Evolutionary conservation across 192 early-diverging fungal genomes (phyloP).

Genomic region (Backusella mclennaniae): DNA sequence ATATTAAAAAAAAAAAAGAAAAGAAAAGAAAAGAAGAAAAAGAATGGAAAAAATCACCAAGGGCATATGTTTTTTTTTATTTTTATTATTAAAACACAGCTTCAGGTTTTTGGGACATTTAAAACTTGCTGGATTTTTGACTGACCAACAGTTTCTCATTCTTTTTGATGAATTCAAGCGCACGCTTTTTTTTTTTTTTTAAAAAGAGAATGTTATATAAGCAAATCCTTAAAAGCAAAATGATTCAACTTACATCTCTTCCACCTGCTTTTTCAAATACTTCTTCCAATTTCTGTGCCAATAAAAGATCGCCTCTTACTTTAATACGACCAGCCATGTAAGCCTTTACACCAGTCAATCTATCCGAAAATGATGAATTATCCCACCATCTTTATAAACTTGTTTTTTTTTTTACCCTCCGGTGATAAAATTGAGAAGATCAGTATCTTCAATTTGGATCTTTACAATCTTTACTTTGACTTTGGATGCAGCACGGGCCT

Average conservation of each 20-base stretch:
- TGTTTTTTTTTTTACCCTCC: slow-evolving; percentile 27
- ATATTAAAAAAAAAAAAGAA: neutral
- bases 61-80: neutral
- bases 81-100: neutral
- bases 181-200: too few relatives aligned
- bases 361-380: neutral
- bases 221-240: too few relatives aligned
- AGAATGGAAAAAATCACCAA: neutral
- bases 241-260: slow-evolving; percentile 16
- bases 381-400: neutral
- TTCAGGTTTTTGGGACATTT: neutral
- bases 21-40: neutral
- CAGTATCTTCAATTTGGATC: slow-evolving; percentile 27
- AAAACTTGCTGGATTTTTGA: slow-evolving; percentile 12
- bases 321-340: slow-evolving; percentile 28
- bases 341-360: slow-evolving; percentile 23
- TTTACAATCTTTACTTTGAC: slow-evolving; percentile 20
- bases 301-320: slow-evolving; percentile 25
- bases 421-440: slow-evolving; percentile 36
- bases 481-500: slow-evolving; percentile 1
- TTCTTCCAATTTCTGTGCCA: slow-evolving; percentile 28
- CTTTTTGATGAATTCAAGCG: slow-evolving; percentile 29
- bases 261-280: slow-evolving; percentile 29
- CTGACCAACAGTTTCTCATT: slow-evolving; percentile 14
- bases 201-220: too few relatives aligned